Percentiles rank a stretch among this genome's conserved stretches.
phyloP scores from a whole-genome alignment of 805 yeast species.

The Candida loeiensis region DNA sequence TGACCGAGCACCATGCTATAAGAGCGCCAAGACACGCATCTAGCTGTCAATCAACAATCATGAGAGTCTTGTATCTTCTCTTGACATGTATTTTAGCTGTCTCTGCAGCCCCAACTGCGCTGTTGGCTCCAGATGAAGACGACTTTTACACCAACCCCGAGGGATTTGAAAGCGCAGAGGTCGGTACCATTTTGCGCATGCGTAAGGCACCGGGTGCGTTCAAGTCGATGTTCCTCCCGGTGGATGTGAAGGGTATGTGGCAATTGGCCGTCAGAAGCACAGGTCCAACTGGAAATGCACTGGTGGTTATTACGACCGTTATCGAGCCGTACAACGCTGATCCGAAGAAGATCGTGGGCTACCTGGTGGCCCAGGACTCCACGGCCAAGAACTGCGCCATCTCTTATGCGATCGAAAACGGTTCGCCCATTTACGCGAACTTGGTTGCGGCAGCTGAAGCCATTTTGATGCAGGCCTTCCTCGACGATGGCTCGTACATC shows the following conservation, averaged over 20 bases:
- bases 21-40: background rate
- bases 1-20: background rate
- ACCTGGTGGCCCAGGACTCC: conserved; percentile 21
- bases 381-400: conserved; percentile 18
- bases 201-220: conserved; percentile 20
- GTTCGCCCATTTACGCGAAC: conserved; percentile 12
- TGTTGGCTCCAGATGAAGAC: conserved; percentile 13
- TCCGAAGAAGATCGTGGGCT: conserved; percentile 19
- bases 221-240: conserved; percentile 16
- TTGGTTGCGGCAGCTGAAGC: conserved; percentile 15
- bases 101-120: background rate
- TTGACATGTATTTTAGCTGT: background rate
- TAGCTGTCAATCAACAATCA: background rate
- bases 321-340: conserved; percentile 23
- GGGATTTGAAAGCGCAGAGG: conserved; percentile 16
- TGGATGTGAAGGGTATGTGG: conserved; percentile 14
- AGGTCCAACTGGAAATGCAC: conserved; percentile 17
- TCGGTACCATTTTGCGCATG: conserved; percentile 24
- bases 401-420: conserved; percentile 17
- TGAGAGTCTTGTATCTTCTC: background rate
- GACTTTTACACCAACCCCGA: conserved; percentile 22
- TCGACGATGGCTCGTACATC: conserved; percentile 30
- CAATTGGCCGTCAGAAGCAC: conserved; percentile 24
- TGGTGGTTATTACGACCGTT: conserved; percentile 20
- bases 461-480: conserved; percentile 11